Evolutionary conservation across 805 yeast genomes (phyloP).

Genomic region (Cyberlindnera meyerae): DNA sequence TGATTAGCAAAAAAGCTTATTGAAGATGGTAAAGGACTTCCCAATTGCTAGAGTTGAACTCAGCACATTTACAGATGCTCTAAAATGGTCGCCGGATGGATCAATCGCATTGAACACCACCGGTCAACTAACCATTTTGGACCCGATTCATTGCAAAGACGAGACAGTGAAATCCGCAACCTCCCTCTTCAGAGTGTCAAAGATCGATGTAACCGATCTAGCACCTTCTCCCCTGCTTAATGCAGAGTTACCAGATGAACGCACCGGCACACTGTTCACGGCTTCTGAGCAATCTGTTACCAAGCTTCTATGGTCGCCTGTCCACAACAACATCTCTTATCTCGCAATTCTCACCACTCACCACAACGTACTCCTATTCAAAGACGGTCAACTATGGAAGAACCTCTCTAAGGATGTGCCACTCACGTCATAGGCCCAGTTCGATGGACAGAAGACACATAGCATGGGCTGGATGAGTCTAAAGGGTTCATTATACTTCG

Average conservation of each 20-base stretch:
- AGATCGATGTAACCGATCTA: constrained; percentile 12
- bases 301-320: constrained; percentile 22
- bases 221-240: constrained; percentile 10
- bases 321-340: constrained; percentile 12
- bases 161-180: constrained; percentile 10
- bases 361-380: constrained; percentile 13
- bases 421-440: constrained; percentile 11
- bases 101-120: constrained; percentile 21
- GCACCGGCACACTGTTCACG: constrained; percentile 14
- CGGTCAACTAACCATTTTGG: constrained; percentile 18
- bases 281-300: constrained; percentile 11
- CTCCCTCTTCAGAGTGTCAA: constrained; percentile 15
- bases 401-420: constrained; percentile 10
- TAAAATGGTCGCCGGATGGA: constrained; percentile 25
- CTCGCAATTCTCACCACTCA: constrained; percentile 21
- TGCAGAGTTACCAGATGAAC: constrained; percentile 18
- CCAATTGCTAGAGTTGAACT: constrained; percentile 19
- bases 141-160: constrained; percentile 18
- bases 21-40: constrained; percentile 10
- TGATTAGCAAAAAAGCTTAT: no score
- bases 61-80: constrained; percentile 4
- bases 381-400: constrained; percentile 13
- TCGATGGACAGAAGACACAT: constrained; percentile 14
- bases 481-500: constrained; percentile 5
- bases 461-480: constrained; percentile 19